These are phyloP conservation scores for Linnemannia hyalina DNA, from an alignment of 192 early-diverging fungal species.

Conservation along the genomic window DNA sequence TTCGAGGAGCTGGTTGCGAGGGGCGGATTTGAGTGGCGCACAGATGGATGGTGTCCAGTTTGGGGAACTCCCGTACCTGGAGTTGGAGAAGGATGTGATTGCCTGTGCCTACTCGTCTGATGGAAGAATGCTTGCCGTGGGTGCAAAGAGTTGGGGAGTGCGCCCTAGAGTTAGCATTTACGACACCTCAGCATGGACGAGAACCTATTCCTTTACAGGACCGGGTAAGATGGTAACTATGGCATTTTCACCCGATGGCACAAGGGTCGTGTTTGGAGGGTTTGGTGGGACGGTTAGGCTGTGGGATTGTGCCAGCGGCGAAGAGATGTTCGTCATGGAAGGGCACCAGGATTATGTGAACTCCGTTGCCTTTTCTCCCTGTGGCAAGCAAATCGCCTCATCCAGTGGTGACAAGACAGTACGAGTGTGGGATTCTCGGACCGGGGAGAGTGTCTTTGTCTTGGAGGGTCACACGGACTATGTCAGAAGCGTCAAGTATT, in stretches of 20 bases:
- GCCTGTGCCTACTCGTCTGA: constrained; percentile 9
- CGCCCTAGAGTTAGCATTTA: no score
- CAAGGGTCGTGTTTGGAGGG: no score
- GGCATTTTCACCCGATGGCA: no score
- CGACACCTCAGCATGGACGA: no score
- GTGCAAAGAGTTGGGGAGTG: no score
- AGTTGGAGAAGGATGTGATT: background rate
- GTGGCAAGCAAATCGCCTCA: background rate
- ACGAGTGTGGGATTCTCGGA: background rate
- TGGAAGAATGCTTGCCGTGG: background rate
- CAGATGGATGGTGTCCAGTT: constrained; percentile 7
- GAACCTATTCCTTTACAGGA: no score
- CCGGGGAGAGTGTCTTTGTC: background rate
- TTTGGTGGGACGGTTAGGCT: no score
- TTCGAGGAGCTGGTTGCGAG: background rate
- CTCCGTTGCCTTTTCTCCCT: background rate
- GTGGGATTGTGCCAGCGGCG: no score
- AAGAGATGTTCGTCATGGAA: no score
- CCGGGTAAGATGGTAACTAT: no score
- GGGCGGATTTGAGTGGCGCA: background rate
- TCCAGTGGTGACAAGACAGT: background rate
- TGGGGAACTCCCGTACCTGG: constrained; percentile 11
- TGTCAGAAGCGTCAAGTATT: background rate
- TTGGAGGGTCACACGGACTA: background rate
- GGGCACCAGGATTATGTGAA: no score